A percentile compares a stretch with the other conserved stretches of the same genome.
These are phyloP conservation scores for Ophiosphaerella korrae DNA, from an alignment of 2,329 filamentous ascomycete species.

Conservation along the genomic window DNA sequence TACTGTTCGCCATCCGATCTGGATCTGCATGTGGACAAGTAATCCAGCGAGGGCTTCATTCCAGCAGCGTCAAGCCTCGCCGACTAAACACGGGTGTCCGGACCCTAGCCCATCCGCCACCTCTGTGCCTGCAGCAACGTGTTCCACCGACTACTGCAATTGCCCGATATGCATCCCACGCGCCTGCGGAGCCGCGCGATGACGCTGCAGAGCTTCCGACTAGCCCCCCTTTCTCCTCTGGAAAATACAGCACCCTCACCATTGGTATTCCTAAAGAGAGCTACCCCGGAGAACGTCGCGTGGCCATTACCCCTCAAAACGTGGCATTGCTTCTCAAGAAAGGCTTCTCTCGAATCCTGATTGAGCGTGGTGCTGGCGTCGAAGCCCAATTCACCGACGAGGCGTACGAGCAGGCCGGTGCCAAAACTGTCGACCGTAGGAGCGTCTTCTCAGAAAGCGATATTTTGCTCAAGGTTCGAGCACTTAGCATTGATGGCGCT, in stretches of 20 bases:
- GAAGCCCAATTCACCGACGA: conserved; percentile 78
- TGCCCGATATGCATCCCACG: conserved; percentile 40
- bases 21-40: conserved; percentile 14
- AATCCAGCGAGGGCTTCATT: conserved; percentile 23
- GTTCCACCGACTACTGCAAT: conserved; percentile 30
- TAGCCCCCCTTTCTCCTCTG: conserved; percentile 43
- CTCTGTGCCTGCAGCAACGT: conserved; percentile 39
- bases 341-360: conserved; percentile 75
- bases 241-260: conserved; percentile 72
- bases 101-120: conserved; percentile 32
- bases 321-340: conserved; percentile 83
- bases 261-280: conserved; percentile 81
- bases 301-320: conserved; percentile 84
- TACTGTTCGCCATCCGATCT: conserved; percentile 17
- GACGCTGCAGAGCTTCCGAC: conserved; percentile 43
- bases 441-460: conserved; percentile 76
- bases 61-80: conserved; percentile 16
- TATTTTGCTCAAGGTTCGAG: conserved; percentile 83
- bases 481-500: conserved; percentile 64
- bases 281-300: conserved; percentile 78
- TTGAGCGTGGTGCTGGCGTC: conserved; percentile 80
- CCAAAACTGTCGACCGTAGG: conserved; percentile 71
- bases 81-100: conserved; percentile 23
- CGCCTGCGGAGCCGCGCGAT: conserved; percentile 31
- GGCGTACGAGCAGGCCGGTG: conserved; percentile 78